These are phyloP conservation scores for Antrodiella citrinella DNA, from an alignment of 768 basidiomycete genomes.

Conservation along the genomic window DNA sequence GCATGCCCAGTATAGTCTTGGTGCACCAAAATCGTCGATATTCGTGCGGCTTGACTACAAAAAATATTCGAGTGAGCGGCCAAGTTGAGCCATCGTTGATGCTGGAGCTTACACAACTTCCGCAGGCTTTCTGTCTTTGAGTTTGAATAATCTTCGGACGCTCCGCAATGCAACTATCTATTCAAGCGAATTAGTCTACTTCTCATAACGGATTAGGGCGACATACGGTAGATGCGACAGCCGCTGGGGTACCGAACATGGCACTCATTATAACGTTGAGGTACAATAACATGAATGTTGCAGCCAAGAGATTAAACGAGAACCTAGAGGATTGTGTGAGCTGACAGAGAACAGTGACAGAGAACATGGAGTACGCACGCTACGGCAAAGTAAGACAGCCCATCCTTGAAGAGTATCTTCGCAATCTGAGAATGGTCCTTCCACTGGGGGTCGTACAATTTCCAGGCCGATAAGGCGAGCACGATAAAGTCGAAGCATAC, in stretches of 20 bases:
- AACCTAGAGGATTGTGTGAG: constrained; percentile 33
- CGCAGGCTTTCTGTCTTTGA: too few species aligned
- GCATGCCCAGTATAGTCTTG: too few species aligned
- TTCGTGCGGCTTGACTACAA: too few species aligned
- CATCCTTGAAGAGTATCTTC: constrained; percentile 60
- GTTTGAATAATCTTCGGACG: too few species aligned
- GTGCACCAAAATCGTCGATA: too few species aligned
- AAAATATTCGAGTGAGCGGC: too few species aligned
- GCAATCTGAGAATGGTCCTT: background rate
- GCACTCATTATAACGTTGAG: constrained; percentile 67
- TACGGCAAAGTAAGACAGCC: constrained; percentile 62
- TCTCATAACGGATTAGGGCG: too few species aligned
- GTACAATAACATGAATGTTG: constrained; percentile 59
- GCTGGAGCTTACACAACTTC: too few species aligned
- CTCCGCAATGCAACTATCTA: background rate
- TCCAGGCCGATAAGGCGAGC: constrained; percentile 1
- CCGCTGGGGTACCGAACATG: constrained; percentile 62
- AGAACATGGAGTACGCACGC: constrained; percentile 37
- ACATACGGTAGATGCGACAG: constrained; percentile 55
- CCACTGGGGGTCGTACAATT: constrained; percentile 4
- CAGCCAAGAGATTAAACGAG: constrained; percentile 55
- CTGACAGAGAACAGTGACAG: background rate
- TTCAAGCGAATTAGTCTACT: too few species aligned
- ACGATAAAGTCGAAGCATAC: constrained; percentile 18
- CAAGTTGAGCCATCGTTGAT: too few species aligned